Percentiles rank a stretch among this genome's conserved stretches.
Conservation (phyloP, 257 asterid genomes). For the Dorcoceras hygrometricum region DNA sequence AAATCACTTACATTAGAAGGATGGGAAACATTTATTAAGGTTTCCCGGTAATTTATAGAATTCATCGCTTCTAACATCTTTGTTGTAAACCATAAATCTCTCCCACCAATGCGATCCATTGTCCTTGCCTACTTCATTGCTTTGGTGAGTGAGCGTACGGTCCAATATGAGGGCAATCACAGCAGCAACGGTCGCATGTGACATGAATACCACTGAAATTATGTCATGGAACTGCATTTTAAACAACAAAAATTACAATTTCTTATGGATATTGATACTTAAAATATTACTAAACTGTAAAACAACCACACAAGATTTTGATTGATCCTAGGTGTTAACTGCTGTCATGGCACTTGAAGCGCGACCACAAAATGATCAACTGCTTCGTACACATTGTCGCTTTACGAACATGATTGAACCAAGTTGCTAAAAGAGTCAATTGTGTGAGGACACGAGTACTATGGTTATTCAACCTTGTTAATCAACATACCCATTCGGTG, state of each 20-base stretch:
- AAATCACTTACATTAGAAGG: too few relatives aligned
- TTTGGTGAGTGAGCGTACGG: constrained; percentile 37
- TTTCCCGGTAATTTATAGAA: constrained; percentile 57
- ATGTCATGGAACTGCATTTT: constrained; percentile 51
- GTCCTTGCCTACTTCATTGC: constrained; percentile 40
- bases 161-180: constrained; percentile 46
- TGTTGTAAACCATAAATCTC: constrained; percentile 48
- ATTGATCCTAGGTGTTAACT: too few relatives aligned
- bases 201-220: constrained; percentile 43
- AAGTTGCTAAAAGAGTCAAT: too few relatives aligned
- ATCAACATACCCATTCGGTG: constrained; percentile 49
- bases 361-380: too few relatives aligned
- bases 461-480: background rate
- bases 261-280: too few relatives aligned
- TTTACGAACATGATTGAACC: too few relatives aligned
- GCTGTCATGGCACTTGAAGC: too few relatives aligned
- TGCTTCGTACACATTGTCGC: too few relatives aligned
- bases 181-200: constrained; percentile 56
- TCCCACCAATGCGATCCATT: constrained; percentile 70
- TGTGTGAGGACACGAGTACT: too few relatives aligned
- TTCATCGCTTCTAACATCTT: constrained; percentile 61
- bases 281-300: too few relatives aligned
- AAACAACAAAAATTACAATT: too few relatives aligned
- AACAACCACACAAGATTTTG: too few relatives aligned
- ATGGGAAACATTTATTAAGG: constrained; percentile 61